Evolutionary conservation across 1,139 yeast genomes (phyloP), one percentile per base, ranked within the genome.

Genomic region (Pichia sp.): DNA sequence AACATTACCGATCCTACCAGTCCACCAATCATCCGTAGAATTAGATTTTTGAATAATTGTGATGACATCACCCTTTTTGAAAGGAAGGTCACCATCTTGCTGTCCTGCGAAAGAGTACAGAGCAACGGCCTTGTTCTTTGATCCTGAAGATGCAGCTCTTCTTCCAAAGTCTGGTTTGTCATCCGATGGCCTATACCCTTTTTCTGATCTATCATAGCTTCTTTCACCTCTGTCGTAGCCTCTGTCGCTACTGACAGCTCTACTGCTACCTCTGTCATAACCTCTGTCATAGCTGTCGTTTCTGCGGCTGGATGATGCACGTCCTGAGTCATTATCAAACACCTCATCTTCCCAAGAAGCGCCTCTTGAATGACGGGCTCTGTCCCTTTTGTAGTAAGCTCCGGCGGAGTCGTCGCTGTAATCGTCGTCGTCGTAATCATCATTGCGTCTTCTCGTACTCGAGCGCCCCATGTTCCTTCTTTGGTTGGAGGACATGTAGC

Each of bases 11-110:
- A 84, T 76, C 67, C 87, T 82, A 19, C 99, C 99, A 0, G 97
- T 90, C 99, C 99, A 93, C 99, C 99, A 93, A 69, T 93, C 99
- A 69, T 93, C 96, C 51, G 84, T 81, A 11, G 96, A 86, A 15
- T 87, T 90, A n/a, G 95, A 82, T 70, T 87, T 89, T 70, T 90
- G 89, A 52, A 88, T 74, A 61, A 93, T 87, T 47, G 89, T 87
- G 64, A 93, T 88, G n/a, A 89, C 88, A 70, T 93, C 99, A 55
- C 99, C 99, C 74, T 93, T 93, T 62, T 82, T 85, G 77, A 93
- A 93, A 10, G 96, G 82, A 64, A 93, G 78, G 70, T 93, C 99
- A 2, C 97, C 98, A 43, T 78, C 70, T 72, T 92, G 95, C 70
- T 92, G 97, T 42, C 96, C 97, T 56, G 86, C 87, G 69, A 92